phyloP scores from a whole-genome alignment of 805 yeast species.

The Suhomyces sp. region DNA sequence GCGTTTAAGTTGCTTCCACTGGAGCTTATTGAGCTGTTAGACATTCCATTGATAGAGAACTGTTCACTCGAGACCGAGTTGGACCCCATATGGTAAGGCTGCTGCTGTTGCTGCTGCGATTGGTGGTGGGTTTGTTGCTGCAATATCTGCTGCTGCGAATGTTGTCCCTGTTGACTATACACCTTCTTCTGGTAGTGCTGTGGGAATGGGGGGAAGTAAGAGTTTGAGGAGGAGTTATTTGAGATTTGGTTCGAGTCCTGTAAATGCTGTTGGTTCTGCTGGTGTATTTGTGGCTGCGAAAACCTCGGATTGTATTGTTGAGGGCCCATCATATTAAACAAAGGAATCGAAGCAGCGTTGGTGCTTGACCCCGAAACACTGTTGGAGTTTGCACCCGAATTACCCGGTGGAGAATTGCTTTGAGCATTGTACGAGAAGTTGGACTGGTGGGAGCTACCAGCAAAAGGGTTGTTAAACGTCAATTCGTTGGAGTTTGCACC shows the following conservation, averaged over 20 bases:
- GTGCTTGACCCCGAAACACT: constrained; percentile 3
- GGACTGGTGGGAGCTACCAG: constrained; percentile 11
- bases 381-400: not conserved
- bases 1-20: constrained; percentile 1
- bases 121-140: not conserved
- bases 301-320: constrained; percentile 5
- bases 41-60: constrained; percentile 4
- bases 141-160: not conserved
- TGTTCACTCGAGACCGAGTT: constrained; percentile 8
- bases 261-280: not conserved
- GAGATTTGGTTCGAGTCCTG: constrained; percentile 2
- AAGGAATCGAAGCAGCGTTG: not conserved
- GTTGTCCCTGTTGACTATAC: constrained; percentile 1
- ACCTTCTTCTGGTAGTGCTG: constrained; percentile 8
- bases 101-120: constrained; percentile 5
- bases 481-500: constrained; percentile 11
- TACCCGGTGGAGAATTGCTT: not conserved
- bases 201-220: constrained; percentile 9
- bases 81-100: constrained; percentile 6
- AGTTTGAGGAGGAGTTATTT: not conserved
- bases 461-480: constrained; percentile 21
- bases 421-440: constrained; percentile 2
- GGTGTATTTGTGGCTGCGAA: constrained; percentile 1
- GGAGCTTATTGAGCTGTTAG: constrained; percentile 8
- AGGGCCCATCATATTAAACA: constrained; percentile 3